Evolutionary conservation across 441 rosid genomes (phyloP).

Genomic region (Manihot esculenta): DNA sequence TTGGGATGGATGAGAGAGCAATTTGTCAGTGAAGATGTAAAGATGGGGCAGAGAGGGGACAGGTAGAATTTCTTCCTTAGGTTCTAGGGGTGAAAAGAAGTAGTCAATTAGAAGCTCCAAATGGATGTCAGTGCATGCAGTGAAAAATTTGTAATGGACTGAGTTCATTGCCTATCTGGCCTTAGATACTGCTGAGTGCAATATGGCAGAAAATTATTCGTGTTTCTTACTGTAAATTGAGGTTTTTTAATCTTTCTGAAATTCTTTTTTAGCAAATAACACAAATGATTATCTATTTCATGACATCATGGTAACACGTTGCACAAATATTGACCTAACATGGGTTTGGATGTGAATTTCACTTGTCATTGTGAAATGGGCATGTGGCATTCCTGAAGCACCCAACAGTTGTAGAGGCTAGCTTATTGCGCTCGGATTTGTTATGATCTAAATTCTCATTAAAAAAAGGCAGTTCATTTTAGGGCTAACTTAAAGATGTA

Average conservation of each 20-base stretch:
- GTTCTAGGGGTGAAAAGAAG: neutral
- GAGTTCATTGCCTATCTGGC: neutral
- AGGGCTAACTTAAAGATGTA: neutral
- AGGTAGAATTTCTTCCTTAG: neutral
- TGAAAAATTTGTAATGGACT: neutral
- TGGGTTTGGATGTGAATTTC: neutral
- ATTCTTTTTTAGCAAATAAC: neutral
- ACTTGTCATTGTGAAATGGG: neutral
- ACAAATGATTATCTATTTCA: neutral
- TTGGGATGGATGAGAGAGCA: neutral
- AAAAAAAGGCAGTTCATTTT: neutral
- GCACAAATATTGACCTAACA: neutral
- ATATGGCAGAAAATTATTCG: neutral
- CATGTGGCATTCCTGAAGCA: neutral
- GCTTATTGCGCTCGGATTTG: too few relatives aligned
- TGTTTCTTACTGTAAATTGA: neutral
- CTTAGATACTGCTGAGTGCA: neutral
- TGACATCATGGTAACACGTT: neutral
- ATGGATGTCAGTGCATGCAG: neutral
- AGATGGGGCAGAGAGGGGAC: neutral
- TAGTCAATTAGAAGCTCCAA: neutral
- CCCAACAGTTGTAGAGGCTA: neutral
- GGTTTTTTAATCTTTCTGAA: neutral
- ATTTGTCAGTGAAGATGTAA: neutral
- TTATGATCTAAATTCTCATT: neutral